Conservation (phyloP, 208 protist species). For the Herpetomonas tarakana region DNA sequence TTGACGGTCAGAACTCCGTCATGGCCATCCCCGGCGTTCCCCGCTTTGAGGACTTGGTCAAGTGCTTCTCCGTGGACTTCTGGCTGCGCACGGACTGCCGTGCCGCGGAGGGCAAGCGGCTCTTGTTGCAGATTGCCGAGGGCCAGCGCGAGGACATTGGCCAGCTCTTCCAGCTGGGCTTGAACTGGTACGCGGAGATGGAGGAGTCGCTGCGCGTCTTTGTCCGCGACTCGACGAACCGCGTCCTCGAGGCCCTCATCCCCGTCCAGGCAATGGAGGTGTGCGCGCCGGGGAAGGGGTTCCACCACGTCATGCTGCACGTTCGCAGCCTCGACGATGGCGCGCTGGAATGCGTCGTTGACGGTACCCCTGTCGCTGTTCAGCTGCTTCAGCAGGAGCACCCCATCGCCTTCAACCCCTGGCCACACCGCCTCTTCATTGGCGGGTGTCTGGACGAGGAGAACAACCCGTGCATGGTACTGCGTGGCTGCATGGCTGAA, state of each 20-base stretch:
- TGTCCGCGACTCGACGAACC: conserved; percentile 76
- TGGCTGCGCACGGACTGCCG: conserved; percentile 78
- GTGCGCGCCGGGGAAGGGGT: conserved; percentile 22
- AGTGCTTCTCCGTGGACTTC: conserved; percentile 78
- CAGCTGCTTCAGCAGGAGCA: conserved; percentile 86
- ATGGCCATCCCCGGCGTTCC: conserved; percentile 84
- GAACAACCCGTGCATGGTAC: conserved; percentile 54
- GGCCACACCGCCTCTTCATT: conserved; percentile 85
- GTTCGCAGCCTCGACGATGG: conserved; percentile 80
- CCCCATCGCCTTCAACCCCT: conserved; percentile 84
- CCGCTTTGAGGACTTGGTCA: conserved; percentile 80
- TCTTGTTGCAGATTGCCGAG: conserved; percentile 82
- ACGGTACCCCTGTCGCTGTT: conserved; percentile 42
- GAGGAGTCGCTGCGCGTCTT: conserved; percentile 64
- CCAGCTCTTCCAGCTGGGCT: conserved; percentile 78
- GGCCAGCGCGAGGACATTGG: conserved; percentile 71
- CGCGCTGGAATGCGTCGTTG: conserved; percentile 58
- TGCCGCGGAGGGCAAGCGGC: conserved; percentile 39
- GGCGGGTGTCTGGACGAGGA: conserved; percentile 74
- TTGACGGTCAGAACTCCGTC: conserved; percentile 70
- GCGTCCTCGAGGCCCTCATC: conserved; percentile 77
- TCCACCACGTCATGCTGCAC: conserved; percentile 80
- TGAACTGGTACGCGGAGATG: conserved; percentile 78
- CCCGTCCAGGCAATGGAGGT: conserved; percentile 22
- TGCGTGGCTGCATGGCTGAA: conserved; percentile 70